Base-by-base conservation (phyloP, 139 green algal genomes). In the Chlorella sorokiniana region DNA sequence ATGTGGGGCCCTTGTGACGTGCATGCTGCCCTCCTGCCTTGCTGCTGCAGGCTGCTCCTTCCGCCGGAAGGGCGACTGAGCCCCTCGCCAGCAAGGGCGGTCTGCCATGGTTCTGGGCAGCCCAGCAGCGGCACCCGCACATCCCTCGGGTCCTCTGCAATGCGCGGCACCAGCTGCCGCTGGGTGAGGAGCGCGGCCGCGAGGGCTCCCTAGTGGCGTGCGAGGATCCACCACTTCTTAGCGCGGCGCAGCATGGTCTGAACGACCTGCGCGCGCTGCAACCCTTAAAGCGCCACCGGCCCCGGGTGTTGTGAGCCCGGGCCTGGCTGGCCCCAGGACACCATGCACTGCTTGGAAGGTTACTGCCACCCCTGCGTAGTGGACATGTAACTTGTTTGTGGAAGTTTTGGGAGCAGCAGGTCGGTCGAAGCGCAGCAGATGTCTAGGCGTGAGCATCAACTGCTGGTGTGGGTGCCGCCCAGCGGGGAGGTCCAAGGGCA, bases 11-110 rank as follows among this genome's bases (percentile, higher is more conserved):
- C 6, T 65, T 29, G 56, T 22, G n/a, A 65, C 6, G 27, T 38
- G 41, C n/a, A 4, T 59, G 29, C 63, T n/a, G 8, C 51, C 35
- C 42, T 37, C 11, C 11, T 61, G 65, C 5, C 69, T 62, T 4
- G 22, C 33, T 85, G 27, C n/a, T 83, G 76, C 88, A 95, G 92
- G 93, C 77, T 98, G 96, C 94, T 95, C 90, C n/a, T 99, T 99
- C 93, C 89, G 96, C 29, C 86, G 88, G 78, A 99, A 99, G 93
- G 93, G 91, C 81, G 96, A 99, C 72, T 98, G 92, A 94, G 54
- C 72, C 23, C 37, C 37, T 35, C 29, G 31, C 25, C 27, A 41
- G 54, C 23, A 40, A 27, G 45, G 71, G 71, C 68, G 31, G 70
- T n/a, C 9, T 38, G 11, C 42, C 31, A 63, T 77, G 70, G 29